Base-by-base conservation (phyloP, 306 rosid species). In the cucumber (Cucumis sativus) region DNA sequence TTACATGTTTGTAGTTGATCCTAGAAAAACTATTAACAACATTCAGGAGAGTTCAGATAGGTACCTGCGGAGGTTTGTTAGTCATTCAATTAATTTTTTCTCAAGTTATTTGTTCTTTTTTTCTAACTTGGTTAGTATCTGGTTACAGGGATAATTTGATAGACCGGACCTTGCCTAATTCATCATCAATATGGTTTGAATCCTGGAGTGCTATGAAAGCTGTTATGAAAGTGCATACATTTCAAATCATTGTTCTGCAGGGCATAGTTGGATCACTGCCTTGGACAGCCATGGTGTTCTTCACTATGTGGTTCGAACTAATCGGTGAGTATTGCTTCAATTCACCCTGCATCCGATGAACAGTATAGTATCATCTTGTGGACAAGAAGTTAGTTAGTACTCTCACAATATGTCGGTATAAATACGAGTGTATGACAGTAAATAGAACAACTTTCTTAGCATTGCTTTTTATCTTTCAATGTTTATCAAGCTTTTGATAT, bases 281-380 rank as follows among this genome's bases (percentile, higher is more conserved):
- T n/a, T 95, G 99, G 99, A 95, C 97, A 65, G 97, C 99, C 84
- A 95, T 92, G 99, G 99, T 95, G 84, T 95, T 95, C 91, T 92
- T 95, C 90, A 95, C 99, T 52, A 92, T 95, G 99, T 95, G 99
- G 99, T 95, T 95, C 47, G 91, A 95, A 87, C 85, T 95, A 66
- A 88, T 95, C 15, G 99, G 99, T 92, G 85, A 83, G 89, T 56
- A 70, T 77, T 58, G 74, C 71, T 35, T 76, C 43, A 51, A 66
- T 14, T 12, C 13, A 2, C 10, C 52, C 74, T 3, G 49, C 55
- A 30, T 67, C 23, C 55, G 7, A 78, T 10, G 21, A 72, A 41
- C 43, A 2, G 8, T 41, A 68, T 41, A 21, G 6, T 68, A 68
- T 20, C 10, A 21, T 43, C 54, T 41, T 15, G 4, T 68, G 15